Base-by-base conservation (phyloP, 1,284 basidiomycete genomes). In the Boletus calvinii region DNA sequence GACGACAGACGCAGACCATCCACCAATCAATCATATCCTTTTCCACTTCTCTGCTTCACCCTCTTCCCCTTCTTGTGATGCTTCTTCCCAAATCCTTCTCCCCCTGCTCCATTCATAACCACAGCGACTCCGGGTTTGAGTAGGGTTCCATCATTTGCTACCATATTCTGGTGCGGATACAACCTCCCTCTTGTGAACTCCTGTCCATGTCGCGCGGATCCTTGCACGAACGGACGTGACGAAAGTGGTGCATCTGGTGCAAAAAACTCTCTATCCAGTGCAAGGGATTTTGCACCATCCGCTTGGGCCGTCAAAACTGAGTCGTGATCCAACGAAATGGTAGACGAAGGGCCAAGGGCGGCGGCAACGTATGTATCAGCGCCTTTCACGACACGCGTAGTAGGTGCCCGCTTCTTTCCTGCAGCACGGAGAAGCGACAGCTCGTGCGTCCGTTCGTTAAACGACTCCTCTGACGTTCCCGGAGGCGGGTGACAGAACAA, bases 401-500 rank as follows among this genome's bases (percentile, higher is more conserved):
- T 76, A 1, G 94, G 94, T 0, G 92, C 94, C 20, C 81, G 80
- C 71, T 97, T 97, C 72, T 90, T 91, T 35, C 83, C 81, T 5
- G 78, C 74, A 0, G 79, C 77, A 31, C 81, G 77, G 20, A 70
- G 68, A 18, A 94, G 72, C 1, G 85, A 81, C 29, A 83, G 73
- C 45, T 83, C 76, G 48, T 90, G 83, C 13, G 86, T 89, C 45
- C 79, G 78, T 43, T 77, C 68, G 71, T 99, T 99, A 77, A 96
- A 99, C 2, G 77, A 76, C 49, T 84, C 80, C 12, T 87, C 80
- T 9, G 82, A 71, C 5, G 84, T 73, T 6, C 75, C 83, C 0
- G 93, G 90, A 9, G 97, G 95, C 17, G 92, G 86, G 57, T 96
- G 91, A 59, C 91, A 92, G 70, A 84, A 98, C 8, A 99, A 77